Percentiles rank a stretch among this genome's conserved stretches.
phyloP scores from a whole-genome alignment of 345 rosid species.

The Gossypium turneri region DNA sequence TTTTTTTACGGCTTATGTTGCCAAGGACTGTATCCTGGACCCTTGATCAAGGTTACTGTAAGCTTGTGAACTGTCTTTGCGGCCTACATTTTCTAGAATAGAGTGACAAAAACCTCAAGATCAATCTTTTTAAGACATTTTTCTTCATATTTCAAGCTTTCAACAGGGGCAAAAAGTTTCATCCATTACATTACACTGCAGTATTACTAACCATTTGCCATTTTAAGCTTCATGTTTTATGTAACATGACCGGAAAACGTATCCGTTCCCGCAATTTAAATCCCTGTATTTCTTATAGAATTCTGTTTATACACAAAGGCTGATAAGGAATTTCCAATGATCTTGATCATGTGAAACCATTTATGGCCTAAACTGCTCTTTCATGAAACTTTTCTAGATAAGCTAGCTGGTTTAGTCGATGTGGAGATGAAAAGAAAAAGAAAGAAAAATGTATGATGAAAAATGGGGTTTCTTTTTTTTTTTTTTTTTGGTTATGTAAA shows the following conservation, averaged over 20 bases:
- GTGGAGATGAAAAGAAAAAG: slow-evolving; percentile 3
- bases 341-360: neutral
- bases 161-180: neutral
- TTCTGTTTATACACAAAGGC: neutral
- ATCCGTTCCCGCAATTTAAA: no score
- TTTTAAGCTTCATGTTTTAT: neutral
- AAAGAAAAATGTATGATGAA: slow-evolving; percentile 3
- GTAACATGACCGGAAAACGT: no score
- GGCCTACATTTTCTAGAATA: slow-evolving; percentile 16
- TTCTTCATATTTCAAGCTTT: neutral
- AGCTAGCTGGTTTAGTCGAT: neutral
- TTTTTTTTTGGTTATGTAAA: slow-evolving; percentile 19
- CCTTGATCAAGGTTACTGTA: slow-evolving; percentile 10
- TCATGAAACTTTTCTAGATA: neutral
- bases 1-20: neutral
- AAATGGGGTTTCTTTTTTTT: neutral
- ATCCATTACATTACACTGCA: neutral
- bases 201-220: neutral
- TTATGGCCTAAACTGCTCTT: neutral
- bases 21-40: neutral
- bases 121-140: neutral
- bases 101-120: slow-evolving; percentile 17
- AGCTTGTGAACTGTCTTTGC: slow-evolving; percentile 20
- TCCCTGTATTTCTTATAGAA: neutral
- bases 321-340: neutral